These are phyloP conservation scores for Apiotrichum siamense DNA, from an alignment of 1,284 basidiomycete genomes.

Conservation along the genomic window DNA sequence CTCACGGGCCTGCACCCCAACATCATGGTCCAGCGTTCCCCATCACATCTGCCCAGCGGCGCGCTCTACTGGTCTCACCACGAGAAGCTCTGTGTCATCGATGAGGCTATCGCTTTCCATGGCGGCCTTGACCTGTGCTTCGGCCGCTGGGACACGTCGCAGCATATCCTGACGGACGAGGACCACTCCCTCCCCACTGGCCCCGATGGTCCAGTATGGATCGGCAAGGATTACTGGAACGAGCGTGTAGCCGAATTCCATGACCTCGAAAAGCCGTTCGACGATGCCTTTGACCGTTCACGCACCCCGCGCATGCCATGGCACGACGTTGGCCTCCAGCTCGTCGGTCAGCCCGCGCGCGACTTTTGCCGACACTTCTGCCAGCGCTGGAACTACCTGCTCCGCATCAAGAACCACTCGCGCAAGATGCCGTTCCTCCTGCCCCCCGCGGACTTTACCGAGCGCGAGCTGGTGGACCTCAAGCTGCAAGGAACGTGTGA, in stretches of 20 bases:
- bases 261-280: constrained; percentile 78
- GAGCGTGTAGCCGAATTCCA: constrained; percentile 84
- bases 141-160: constrained; percentile 93
- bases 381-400: constrained; percentile 86
- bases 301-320: constrained; percentile 95
- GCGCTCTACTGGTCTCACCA: constrained; percentile 99
- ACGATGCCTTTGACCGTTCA: constrained; percentile 87
- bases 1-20: constrained; percentile 82
- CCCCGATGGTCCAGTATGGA: constrained; percentile 70
- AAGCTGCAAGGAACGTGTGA: constrained; percentile 94
- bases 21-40: constrained; percentile 93
- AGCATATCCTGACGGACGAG: constrained; percentile 86
- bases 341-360: constrained; percentile 92
- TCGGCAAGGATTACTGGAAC: constrained; percentile 68
- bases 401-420: constrained; percentile 92
- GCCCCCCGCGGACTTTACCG: constrained; percentile 87
- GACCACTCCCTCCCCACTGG: constrained; percentile 55
- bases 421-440: constrained; percentile 88
- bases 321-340: constrained; percentile 95
- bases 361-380: constrained; percentile 94
- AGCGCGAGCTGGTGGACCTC: constrained; percentile 69
- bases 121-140: constrained; percentile 83
- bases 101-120: constrained; percentile 97
- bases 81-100: constrained; percentile 96
- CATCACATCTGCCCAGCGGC: constrained; percentile 94